Evolutionary conservation across 2,329 filamentous ascomycete genomes (phyloP), one percentile per base, ranked within the genome.

Genomic region (Epichloe hybrida): DNA sequence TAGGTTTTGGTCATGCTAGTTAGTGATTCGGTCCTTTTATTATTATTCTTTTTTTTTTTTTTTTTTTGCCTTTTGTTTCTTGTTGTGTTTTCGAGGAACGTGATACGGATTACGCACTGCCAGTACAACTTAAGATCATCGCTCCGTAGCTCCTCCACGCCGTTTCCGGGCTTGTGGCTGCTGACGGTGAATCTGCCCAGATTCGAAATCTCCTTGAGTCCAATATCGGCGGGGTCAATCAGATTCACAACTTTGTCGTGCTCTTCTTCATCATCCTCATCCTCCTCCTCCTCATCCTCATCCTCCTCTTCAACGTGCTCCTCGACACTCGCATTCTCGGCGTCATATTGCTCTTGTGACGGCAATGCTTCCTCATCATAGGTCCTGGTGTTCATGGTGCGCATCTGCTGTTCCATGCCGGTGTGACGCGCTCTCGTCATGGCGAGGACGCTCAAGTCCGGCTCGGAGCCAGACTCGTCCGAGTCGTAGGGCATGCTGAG

Each of bases 131-230:
- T 75, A 7, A 85, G 77, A 53, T 87, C 84, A 15, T 89, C 84
- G 54, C 79, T 81, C 35, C 86, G 79, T 20, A 93, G 77, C 61
- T 88, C 85, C 27, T 83, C 80, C 13, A 91, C 82, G 2, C 85
- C 85, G 58, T 84, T 88, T 39, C 86, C 86, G 1, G 85, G 86
- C 67, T 93, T 93, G 61, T 82, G 82, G 61, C 81, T 87, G 63
- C 83, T 88, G 57, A 91, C 86, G 11, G 85, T 90, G 73, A 88
- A 91, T 56, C 83, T 85, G 35, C 86, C 87, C 20, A 93, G 75
- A 55, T 88, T 89, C 59, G 84, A 88, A 63, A 93, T 91, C 63
- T 93, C 88, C 64, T 89, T 90, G 54, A 91, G 72, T 42, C 82
- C 67, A 52, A 64, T 74, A 11, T 75, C 62, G 17, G 73, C 73